A percentile compares a stretch with the other conserved stretches of the same genome.
Conservation (phyloP, 169 alveolate genomes). For the Cyclospora cayetanensis region DNA sequence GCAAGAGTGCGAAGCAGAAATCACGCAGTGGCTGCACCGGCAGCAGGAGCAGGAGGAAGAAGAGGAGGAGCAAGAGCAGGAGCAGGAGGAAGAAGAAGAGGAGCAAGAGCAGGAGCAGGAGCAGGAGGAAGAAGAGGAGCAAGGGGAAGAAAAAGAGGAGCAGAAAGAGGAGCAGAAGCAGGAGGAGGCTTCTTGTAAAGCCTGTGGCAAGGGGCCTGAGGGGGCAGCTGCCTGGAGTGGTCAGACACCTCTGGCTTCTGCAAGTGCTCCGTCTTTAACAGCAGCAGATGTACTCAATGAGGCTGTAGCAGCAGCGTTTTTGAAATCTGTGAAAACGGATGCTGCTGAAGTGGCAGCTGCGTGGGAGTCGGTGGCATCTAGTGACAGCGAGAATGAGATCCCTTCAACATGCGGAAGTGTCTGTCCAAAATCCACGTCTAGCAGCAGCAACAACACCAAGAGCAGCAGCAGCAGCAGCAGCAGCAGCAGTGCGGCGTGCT, state of each 20-base stretch:
- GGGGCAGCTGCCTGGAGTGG: too few relatives aligned
- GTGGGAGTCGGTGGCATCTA: slow-evolving; percentile 53
- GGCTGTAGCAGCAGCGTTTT: slow-evolving; percentile 39
- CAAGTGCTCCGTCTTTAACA: too few relatives aligned
- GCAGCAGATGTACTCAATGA: slow-evolving; percentile 37
- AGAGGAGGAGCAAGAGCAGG: neutral
- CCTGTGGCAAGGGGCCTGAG: too few relatives aligned
- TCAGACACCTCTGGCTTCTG: too few relatives aligned
- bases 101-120: neutral
- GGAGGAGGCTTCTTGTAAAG: too few relatives aligned
- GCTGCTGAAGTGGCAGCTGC: neutral
- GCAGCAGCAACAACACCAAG: neutral
- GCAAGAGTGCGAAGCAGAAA: slow-evolving; percentile 37
- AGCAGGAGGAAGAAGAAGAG: neutral
- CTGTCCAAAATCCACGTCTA: too few relatives aligned
- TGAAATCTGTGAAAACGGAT: neutral
- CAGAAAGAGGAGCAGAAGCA: slow-evolving; percentile 2
- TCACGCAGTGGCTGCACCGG: slow-evolving; percentile 3
- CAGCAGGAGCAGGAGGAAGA: slow-evolving; percentile 19
- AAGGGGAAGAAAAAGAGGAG: neutral
- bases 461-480: neutral
- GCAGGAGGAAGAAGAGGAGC: slow-evolving; percentile 22
- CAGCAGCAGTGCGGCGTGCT: neutral
- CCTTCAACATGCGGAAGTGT: neutral
- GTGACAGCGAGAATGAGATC: slow-evolving; percentile 45